Evolutionary conservation across 331 rosid genomes (phyloP).

Genomic region (Arachis monticola): DNA sequence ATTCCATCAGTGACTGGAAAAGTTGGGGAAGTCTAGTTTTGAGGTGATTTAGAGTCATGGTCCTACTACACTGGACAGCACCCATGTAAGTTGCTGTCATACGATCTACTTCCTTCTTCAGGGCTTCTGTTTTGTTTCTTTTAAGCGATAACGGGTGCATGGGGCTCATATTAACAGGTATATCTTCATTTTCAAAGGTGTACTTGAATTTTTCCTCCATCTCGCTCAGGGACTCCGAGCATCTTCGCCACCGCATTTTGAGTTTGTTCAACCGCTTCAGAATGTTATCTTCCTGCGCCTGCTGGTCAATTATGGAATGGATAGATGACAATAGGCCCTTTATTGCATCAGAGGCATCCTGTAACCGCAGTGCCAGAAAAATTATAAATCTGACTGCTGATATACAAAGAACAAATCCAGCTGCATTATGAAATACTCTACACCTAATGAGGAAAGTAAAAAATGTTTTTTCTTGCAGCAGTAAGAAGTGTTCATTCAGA

Average conservation of each 20-base stretch:
- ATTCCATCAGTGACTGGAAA: conserved; percentile 62
- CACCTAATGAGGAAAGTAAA: not conserved
- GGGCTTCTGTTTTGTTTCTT: conserved; percentile 61
- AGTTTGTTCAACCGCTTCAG: conserved; percentile 64
- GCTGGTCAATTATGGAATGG: conserved; percentile 54
- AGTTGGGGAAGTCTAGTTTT: conserved; percentile 70
- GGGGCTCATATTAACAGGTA: conserved; percentile 50
- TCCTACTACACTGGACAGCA: conserved; percentile 51
- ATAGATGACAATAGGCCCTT: conserved; percentile 61
- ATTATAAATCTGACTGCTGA: conserved; percentile 1
- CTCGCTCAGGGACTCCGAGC: conserved; percentile 51
- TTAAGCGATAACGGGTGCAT: conserved; percentile 64
- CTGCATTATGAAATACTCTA: not conserved
- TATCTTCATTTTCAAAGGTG: conserved; percentile 43
- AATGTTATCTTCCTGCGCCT: conserved; percentile 63
- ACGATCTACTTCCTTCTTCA: conserved; percentile 64
- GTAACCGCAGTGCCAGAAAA: conserved; percentile 34
- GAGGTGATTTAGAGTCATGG: conserved; percentile 63
- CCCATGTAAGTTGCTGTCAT: conserved; percentile 55
- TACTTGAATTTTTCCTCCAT: conserved; percentile 51
- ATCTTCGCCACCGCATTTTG: conserved; percentile 62
- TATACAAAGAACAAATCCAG: conserved; percentile 13
- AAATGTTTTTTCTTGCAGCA: too few relatives aligned
- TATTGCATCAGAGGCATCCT: conserved; percentile 82
- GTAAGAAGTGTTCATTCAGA: conserved; percentile 1